Conservation (phyloP, 176 grass and related monocot species). For the Cymbopogon citratus region DNA sequence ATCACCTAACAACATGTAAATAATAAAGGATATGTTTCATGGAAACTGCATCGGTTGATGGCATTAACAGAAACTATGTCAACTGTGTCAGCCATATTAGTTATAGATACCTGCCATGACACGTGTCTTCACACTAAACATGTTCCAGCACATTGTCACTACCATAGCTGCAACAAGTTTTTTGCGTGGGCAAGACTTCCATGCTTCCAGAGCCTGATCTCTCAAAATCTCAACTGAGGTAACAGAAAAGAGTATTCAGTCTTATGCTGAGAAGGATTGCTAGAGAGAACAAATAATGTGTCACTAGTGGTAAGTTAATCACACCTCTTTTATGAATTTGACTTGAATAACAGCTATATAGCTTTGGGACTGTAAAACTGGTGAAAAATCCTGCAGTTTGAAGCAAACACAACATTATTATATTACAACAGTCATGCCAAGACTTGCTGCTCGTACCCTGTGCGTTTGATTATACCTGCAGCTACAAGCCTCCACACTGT, state of each 20-base stretch:
- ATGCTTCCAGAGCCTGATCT: constrained; percentile 44
- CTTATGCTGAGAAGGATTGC: neutral
- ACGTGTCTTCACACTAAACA: constrained; percentile 70
- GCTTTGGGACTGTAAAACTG: constrained; percentile 77
- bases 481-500: constrained; percentile 62
- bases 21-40: neutral
- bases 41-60: neutral
- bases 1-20: neutral
- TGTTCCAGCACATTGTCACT: constrained; percentile 82
- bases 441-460: neutral
- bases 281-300: neutral
- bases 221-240: constrained; percentile 44
- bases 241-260: neutral
- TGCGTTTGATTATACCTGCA: constrained; percentile 43
- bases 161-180: constrained; percentile 63
- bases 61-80: neutral
- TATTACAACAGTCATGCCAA: neutral
- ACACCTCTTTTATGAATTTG: constrained; percentile 72
- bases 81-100: neutral
- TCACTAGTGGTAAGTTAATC: constrained; percentile 1
- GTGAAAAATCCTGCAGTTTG: constrained; percentile 72
- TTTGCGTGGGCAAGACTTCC: constrained; percentile 82
- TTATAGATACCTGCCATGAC: constrained; percentile 57
- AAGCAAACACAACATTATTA: constrained; percentile 7
- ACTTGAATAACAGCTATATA: constrained; percentile 59